These are phyloP conservation scores for Alopecurus myosuroides DNA, from an alignment of 176 grass and related monocot species.

Conservation along the genomic window DNA sequence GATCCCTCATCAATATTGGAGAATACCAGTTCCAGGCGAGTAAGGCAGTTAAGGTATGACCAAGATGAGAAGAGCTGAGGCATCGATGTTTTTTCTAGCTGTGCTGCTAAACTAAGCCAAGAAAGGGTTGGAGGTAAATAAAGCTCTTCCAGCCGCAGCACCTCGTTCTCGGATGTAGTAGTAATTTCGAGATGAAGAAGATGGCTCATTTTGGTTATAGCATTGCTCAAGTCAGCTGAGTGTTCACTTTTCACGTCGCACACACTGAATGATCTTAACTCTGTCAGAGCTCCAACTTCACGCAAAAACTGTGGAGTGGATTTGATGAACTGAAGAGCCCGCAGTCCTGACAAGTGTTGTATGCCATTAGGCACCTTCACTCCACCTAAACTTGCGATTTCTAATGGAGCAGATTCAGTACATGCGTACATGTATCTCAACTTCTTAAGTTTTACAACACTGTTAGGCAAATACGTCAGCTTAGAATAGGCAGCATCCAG, in stretches of 20 bases:
- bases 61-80: not conserved
- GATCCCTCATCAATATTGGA: not conserved
- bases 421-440: not conserved
- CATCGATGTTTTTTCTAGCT: not conserved
- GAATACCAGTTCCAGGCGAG: not conserved
- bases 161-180: not conserved
- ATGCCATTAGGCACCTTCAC: not conserved
- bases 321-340: not conserved
- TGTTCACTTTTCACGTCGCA: not conserved
- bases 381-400: not conserved
- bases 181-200: not conserved
- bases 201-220: not conserved
- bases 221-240: not conserved
- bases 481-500: fast-evolving
- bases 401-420: not conserved
- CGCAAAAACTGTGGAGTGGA: not conserved
- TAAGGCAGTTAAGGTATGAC: not conserved
- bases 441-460: not conserved
- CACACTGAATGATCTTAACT: not conserved
- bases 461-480: not conserved
- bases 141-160: not conserved
- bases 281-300: not conserved
- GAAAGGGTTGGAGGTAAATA: not conserved
- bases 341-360: not conserved
- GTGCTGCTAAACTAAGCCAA: not conserved